Conservation (phyloP, 495 filamentous ascomycete species). For the Aspergillus ellipticus region DNA sequence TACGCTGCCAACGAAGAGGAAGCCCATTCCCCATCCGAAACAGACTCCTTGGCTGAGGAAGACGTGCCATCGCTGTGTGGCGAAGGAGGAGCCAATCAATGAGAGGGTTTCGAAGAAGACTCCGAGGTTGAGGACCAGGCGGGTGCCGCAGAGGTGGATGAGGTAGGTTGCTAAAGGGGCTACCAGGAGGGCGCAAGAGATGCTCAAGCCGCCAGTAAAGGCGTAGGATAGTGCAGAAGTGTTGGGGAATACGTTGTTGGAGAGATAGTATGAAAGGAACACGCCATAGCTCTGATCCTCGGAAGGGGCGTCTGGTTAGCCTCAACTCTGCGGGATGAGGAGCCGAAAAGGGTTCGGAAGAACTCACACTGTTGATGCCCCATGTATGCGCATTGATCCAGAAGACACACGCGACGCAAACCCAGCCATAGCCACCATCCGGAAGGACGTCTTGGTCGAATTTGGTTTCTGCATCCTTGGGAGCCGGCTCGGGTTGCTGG, state of each 20-base stretch:
- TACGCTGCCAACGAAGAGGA: slow-evolving; percentile 69
- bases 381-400: slow-evolving; percentile 55
- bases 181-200: slow-evolving; percentile 60
- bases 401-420: slow-evolving; percentile 48
- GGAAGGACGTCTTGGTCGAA: slow-evolving; percentile 39
- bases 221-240: slow-evolving; percentile 61
- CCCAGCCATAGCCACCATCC: slow-evolving; percentile 56
- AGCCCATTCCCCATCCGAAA: slow-evolving; percentile 73
- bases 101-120: slow-evolving; percentile 56
- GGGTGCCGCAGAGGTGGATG: slow-evolving; percentile 51
- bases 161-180: slow-evolving; percentile 62
- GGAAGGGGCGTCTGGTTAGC: slow-evolving; percentile 9
- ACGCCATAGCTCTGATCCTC: slow-evolving; percentile 54
- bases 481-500: slow-evolving; percentile 1
- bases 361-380: slow-evolving; percentile 51
- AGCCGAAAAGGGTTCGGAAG: not conserved
- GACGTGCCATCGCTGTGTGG: slow-evolving; percentile 66
- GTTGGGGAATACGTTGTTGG: slow-evolving; percentile 53
- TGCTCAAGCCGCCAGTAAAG: slow-evolving; percentile 69
- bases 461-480: slow-evolving; percentile 25
- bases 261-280: slow-evolving; percentile 68
- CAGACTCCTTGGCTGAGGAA: slow-evolving; percentile 73
- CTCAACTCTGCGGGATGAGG: not conserved
- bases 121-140: slow-evolving; percentile 56
- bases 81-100: slow-evolving; percentile 64